Percentiles rank a stretch among this genome's conserved stretches.
These are phyloP conservation scores for Mycosarcoma maydis DNA, from an alignment of 1,284 basidiomycete species.

Conservation along the genomic window DNA sequence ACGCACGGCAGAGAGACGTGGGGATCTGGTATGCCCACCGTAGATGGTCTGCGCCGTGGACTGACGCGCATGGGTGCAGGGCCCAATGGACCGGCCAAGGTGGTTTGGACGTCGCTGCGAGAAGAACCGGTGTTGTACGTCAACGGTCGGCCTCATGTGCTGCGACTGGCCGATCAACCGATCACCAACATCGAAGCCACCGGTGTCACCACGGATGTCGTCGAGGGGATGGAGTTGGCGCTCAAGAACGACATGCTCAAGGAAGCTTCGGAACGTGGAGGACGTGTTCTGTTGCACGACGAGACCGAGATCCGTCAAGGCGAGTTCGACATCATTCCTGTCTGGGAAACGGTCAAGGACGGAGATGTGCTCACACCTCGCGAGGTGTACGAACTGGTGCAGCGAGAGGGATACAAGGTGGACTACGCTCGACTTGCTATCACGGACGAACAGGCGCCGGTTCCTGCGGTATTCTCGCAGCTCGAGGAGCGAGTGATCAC, in stretches of 20 bases:
- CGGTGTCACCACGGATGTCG: slow-evolving; percentile 88
- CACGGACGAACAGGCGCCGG: slow-evolving; percentile 66
- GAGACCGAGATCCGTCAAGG: slow-evolving; percentile 94
- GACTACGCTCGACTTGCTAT: slow-evolving; percentile 65
- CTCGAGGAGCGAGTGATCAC: slow-evolving; percentile 60
- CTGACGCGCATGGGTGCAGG: slow-evolving; percentile 61
- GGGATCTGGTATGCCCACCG: slow-evolving; percentile 65
- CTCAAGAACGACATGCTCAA: slow-evolving; percentile 89
- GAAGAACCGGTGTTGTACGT: slow-evolving; percentile 66
- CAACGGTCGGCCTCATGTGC: slow-evolving; percentile 80
- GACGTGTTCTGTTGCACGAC: slow-evolving; percentile 87
- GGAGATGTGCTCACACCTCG: slow-evolving; percentile 91
- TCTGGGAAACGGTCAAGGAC: slow-evolving; percentile 85
- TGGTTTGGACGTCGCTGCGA: slow-evolving; percentile 64
- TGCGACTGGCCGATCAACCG: slow-evolving; percentile 80
- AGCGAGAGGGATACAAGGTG: slow-evolving; percentile 61
- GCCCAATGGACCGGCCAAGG: slow-evolving; percentile 41
- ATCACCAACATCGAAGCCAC: slow-evolving; percentile 73
- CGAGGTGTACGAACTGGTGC: slow-evolving; percentile 70
- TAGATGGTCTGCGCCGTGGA: slow-evolving; percentile 62
- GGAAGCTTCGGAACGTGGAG: slow-evolving; percentile 79
- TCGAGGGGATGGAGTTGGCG: slow-evolving; percentile 89
- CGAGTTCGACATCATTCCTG: slow-evolving; percentile 73
- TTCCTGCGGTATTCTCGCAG: slow-evolving; percentile 63
- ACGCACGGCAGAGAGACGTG: slow-evolving; percentile 56